Evolutionary conservation across 225 moss, liverwort and hornwort genomes (phyloP).

Genomic region (Sphagnum tenellum): DNA sequence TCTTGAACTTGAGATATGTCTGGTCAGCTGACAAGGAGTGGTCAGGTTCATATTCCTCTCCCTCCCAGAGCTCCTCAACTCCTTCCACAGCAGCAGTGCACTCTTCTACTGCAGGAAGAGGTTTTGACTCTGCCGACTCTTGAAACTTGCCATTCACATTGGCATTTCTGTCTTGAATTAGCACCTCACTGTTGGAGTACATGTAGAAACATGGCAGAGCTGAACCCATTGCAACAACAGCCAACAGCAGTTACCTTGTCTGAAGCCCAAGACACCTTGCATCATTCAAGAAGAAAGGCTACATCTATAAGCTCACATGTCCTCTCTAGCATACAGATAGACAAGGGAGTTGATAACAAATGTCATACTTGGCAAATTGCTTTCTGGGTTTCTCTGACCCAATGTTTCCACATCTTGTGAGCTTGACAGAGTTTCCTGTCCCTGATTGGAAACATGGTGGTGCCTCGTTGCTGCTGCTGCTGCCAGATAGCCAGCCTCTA

Average conservation of each 20-base stretch:
- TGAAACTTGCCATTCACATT: slow-evolving; percentile 14
- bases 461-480: slow-evolving; percentile 24
- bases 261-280: neutral
- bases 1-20: slow-evolving; percentile 87
- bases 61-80: slow-evolving; percentile 74
- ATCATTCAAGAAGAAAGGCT: neutral
- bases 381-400: slow-evolving; percentile 22
- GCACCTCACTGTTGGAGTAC: slow-evolving; percentile 67
- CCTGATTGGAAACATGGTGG: neutral
- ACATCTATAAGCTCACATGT: neutral
- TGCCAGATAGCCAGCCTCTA: slow-evolving; percentile 70
- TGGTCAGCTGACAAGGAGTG: slow-evolving; percentile 59
- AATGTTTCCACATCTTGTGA: slow-evolving; percentile 35
- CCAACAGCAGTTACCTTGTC: slow-evolving; percentile 1
- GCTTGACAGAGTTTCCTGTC: slow-evolving; percentile 20
- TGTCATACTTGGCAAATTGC: slow-evolving; percentile 34
- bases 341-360: neutral
- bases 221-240: slow-evolving; percentile 16
- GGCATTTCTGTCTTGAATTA: slow-evolving; percentile 32
- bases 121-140: slow-evolving; percentile 20
- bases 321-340: neutral
- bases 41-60: slow-evolving; percentile 88
- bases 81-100: slow-evolving; percentile 40
- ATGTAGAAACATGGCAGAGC: slow-evolving; percentile 90
- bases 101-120: slow-evolving; percentile 39